Conservation (phyloP, 2,329 filamentous ascomycete species). For the Penicillium sp. region DNA sequence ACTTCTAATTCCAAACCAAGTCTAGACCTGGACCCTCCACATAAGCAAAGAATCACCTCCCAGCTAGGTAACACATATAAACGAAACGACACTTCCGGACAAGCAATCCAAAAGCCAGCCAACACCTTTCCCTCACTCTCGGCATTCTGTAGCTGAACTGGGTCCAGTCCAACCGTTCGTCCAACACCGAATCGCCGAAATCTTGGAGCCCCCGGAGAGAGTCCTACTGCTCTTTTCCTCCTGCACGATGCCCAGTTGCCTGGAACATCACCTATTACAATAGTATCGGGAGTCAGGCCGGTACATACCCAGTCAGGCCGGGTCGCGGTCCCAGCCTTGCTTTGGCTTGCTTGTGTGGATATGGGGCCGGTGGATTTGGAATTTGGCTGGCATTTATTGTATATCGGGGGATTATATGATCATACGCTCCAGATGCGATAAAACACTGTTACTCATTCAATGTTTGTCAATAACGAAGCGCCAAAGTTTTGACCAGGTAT, state of each 20-base stretch:
- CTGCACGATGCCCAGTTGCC: not conserved
- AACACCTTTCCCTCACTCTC: not conserved
- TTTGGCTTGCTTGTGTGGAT: not conserved
- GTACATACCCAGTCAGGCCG: not conserved
- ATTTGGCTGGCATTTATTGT: not conserved
- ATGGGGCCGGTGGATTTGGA: not conserved
- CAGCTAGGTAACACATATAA: not conserved
- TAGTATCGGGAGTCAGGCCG: not conserved
- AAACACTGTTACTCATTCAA: no score
- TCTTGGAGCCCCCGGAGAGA: not conserved
- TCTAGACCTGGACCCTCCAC: not conserved
- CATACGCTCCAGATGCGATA: no score
- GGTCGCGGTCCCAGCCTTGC: not conserved
- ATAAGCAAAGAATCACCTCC: not conserved
- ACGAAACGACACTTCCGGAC: not conserved
- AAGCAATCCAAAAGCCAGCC: not conserved
- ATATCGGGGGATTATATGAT: not conserved
- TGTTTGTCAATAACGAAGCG: no score
- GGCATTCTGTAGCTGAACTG: not conserved
- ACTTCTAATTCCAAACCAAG: not conserved
- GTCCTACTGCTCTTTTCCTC: not conserved
- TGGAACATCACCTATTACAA: not conserved
- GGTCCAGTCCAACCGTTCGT: not conserved
- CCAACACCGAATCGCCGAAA: not conserved
- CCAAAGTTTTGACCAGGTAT: no score